Evolutionary conservation across 2,329 filamentous ascomycete species (phyloP), one percentile per base, ranked within the genome.

Genomic region (Esteya vermicola): DNA sequence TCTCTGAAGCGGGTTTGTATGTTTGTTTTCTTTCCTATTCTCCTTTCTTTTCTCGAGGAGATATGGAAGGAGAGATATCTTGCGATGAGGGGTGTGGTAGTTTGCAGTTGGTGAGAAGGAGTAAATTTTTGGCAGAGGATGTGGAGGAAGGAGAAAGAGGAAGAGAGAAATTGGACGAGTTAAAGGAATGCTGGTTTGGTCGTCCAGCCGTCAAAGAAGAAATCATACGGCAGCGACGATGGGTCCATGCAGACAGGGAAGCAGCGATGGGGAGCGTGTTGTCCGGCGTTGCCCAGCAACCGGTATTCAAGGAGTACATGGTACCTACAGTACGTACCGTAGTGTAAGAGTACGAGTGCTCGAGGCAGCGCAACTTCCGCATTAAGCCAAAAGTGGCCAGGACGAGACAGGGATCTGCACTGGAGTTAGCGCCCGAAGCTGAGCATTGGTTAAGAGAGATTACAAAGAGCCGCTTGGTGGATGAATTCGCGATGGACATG

Each of bases 261-360:
- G n/a, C n/a, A n/a, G n/a, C n/a, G n/a, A n/a, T 5, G n/a, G 18
- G 12, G n/a, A 40, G 22, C 12, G 33, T 49, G 47, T 49, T 49
- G 47, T 46, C 41, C 21, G 3, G 4, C 13, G 47, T 49, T 49
- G 47, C 47, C 46, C 31, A 45, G 47, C 47, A 49, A 49, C 45
- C 4, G 19, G 6, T 9, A n/a, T n/a, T 20, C 9, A n/a, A n/a
- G n/a, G n/a, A n/a, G n/a, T n/a, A n/a, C n/a, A n/a, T n/a, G n/a
- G n/a, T n/a, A n/a, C n/a, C n/a, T n/a, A n/a, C n/a, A n/a, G n/a
- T n/a, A n/a, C n/a, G n/a, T n/a, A n/a, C n/a, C n/a, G n/a, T n/a
- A n/a, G n/a, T n/a, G n/a, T n/a, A n/a, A n/a, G n/a, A n/a, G n/a
- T n/a, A n/a, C n/a, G n/a, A n/a, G n/a, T n/a, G n/a, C n/a, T n/a